Evolutionary conservation across 2,329 filamentous ascomycete species (phyloP).

Genomic region (Epichloe scottii): DNA sequence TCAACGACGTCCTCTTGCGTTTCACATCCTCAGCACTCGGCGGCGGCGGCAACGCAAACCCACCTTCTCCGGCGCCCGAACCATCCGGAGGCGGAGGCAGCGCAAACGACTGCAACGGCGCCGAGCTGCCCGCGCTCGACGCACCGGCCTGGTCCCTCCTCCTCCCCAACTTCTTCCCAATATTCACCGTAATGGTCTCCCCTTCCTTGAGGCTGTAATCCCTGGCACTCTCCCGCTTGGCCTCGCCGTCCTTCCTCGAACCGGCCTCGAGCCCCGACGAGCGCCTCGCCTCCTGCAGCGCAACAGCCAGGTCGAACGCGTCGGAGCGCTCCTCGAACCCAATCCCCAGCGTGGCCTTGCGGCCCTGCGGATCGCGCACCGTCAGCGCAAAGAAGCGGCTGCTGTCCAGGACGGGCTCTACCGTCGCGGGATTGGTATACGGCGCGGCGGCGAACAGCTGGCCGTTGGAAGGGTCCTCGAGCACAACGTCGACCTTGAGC

Average conservation of each 20-base stretch:
- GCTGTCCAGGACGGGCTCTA: constrained; percentile 70
- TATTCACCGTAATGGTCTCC: constrained; percentile 75
- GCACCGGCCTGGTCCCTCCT: constrained; percentile 23
- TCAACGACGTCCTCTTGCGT: constrained; percentile 42
- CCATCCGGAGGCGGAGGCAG: constrained; percentile 55
- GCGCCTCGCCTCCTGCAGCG: constrained; percentile 65
- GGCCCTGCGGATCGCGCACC: constrained; percentile 61
- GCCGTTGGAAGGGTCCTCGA: constrained; percentile 62
- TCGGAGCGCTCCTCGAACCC: constrained; percentile 80
- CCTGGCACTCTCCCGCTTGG: constrained; percentile 28
- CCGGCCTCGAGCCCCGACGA: constrained; percentile 47
- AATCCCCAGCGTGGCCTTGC: constrained; percentile 69
- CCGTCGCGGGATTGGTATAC: constrained; percentile 51
- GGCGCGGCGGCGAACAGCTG: constrained; percentile 76
- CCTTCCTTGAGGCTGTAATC: constrained; percentile 83
- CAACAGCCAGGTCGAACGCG: constrained; percentile 75
- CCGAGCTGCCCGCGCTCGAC: constrained; percentile 11
- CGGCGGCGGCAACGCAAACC: constrained; percentile 51
- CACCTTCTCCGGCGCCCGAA: constrained; percentile 21
- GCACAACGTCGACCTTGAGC: constrained; percentile 61
- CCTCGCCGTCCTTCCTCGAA: constrained; percentile 17
- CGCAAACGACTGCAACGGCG: constrained; percentile 47
- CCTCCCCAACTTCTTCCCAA: constrained; percentile 44
- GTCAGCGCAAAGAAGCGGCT: constrained; percentile 75
- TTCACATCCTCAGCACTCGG: constrained; percentile 50